Evolutionary conservation across 495 filamentous ascomycete genomes (phyloP), one percentile per base, ranked within the genome.

Genomic region (Talaromyces ruber): DNA sequence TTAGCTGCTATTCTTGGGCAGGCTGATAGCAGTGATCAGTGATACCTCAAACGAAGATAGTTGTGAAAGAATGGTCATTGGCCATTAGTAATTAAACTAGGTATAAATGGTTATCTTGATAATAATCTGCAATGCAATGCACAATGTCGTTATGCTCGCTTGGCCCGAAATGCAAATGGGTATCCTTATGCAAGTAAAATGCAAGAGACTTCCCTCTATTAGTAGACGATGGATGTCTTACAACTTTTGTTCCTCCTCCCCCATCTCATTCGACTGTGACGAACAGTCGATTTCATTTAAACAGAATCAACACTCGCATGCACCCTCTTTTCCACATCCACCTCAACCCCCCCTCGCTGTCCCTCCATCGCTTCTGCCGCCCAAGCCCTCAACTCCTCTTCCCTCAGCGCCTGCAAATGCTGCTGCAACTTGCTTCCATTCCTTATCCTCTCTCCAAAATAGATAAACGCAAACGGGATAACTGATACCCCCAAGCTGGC

Each of bases 401-500:
- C 68, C 25, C 70, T 73, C 21, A 74, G 62, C 2, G 63, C 62
- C 65, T 62, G 88, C 9, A 78, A 58, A 34, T 74, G 68, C 61
- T 72, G 75, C 45, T 69, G 71, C 62, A 77, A 71, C 58, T 70
- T 73, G 65, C 75, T 78, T 14, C 71, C 69, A 8, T 51, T 52
- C 62, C 75, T 61, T 45, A 78, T 72, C 2, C 63, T 54, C n/a
- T 70, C 66, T 12, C 75, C 73, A 47, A 71, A 78, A 3, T 66
- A 68, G 50, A 76, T 75, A 28, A 75, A 74, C 2, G 66, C 66
- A 61, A 76, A 75, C 1, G 74, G 74, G 26, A 76, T 69, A 1
- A 72, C 50, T 0, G 71, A 72, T 14, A 79, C 68, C 6, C 51
- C 67, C 12, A 78, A 62, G 25, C 69, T 71, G 21, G 77, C 43